These are phyloP conservation scores for Colletotrichum gloeosporioides DNA, from an alignment of 2,329 filamentous ascomycete genomes.

Conservation along the genomic window DNA sequence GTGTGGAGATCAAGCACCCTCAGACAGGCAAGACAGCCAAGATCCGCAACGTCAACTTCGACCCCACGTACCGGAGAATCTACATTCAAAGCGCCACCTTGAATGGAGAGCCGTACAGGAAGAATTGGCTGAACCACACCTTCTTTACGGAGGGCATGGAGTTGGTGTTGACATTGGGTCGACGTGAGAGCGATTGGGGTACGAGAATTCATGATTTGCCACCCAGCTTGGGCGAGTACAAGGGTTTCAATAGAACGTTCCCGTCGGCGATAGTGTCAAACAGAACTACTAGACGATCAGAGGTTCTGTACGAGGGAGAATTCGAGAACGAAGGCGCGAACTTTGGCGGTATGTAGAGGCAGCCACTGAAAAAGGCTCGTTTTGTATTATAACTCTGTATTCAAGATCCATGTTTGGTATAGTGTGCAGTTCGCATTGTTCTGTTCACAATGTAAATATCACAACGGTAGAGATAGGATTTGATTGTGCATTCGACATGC, in stretches of 20 bases:
- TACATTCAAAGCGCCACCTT: conserved; percentile 71
- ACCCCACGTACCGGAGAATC: conserved; percentile 59
- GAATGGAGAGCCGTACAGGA: conserved; percentile 63
- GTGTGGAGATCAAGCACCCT: conserved; percentile 61
- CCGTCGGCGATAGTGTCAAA: conserved; percentile 11
- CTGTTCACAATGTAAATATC: background rate
- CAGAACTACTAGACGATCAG: background rate
- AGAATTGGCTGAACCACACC: conserved; percentile 71
- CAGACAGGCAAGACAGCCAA: conserved; percentile 65
- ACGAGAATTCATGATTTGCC: conserved; percentile 64
- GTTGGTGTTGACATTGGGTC: conserved; percentile 66
- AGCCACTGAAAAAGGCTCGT: background rate
- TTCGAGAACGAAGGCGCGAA: background rate
- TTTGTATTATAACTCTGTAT: background rate
- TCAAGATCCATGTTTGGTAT: background rate
- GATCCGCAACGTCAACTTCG: conserved; percentile 67
- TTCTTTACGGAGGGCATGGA: conserved; percentile 71
- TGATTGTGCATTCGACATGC: background rate
- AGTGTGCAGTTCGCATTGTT: background rate
- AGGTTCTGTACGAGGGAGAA: background rate
- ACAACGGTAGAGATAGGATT: background rate
- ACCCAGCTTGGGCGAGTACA: conserved; percentile 56
- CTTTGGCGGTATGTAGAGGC: background rate
- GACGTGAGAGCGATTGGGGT: conserved; percentile 69
- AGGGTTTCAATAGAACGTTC: conserved; percentile 30